These are phyloP conservation scores for Actinidia polygama DNA, from an alignment of 179 eudicot genomes.

Conservation along the genomic window DNA sequence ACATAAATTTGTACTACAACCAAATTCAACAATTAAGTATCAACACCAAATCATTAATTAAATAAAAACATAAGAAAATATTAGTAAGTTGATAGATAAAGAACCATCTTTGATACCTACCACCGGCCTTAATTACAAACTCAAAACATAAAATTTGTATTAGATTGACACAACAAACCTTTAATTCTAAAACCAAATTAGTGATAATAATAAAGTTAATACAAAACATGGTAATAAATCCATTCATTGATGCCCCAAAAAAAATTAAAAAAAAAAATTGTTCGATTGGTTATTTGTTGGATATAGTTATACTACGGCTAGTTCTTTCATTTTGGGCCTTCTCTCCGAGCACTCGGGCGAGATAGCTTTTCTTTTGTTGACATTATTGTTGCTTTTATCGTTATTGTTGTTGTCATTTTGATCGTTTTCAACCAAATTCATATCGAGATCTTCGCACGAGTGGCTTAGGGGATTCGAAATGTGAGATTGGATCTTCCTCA, in stretches of 20 bases:
- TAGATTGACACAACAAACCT: neutral
- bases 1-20: too few species aligned
- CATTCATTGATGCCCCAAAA: neutral
- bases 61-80: neutral
- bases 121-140: too few species aligned
- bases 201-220: neutral
- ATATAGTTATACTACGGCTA: slow-evolving; percentile 14
- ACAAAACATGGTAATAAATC: neutral
- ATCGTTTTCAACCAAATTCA: neutral
- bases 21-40: too few species aligned
- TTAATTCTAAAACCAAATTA: neutral
- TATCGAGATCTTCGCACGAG: neutral
- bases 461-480: slow-evolving; percentile 20
- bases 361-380: slow-evolving; percentile 23
- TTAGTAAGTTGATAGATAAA: neutral
- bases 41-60: neutral
- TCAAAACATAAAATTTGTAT: neutral
- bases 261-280: neutral
- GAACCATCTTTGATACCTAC: too few species aligned
- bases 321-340: slow-evolving; percentile 24
- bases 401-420: neutral
- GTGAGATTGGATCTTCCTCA: slow-evolving; percentile 35
- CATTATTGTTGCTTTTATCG: neutral
- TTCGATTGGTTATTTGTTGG: neutral
- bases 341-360: slow-evolving; percentile 21